Conservation (phyloP, 208 protist genomes). For the Acanthamoeba healyi region DNA sequence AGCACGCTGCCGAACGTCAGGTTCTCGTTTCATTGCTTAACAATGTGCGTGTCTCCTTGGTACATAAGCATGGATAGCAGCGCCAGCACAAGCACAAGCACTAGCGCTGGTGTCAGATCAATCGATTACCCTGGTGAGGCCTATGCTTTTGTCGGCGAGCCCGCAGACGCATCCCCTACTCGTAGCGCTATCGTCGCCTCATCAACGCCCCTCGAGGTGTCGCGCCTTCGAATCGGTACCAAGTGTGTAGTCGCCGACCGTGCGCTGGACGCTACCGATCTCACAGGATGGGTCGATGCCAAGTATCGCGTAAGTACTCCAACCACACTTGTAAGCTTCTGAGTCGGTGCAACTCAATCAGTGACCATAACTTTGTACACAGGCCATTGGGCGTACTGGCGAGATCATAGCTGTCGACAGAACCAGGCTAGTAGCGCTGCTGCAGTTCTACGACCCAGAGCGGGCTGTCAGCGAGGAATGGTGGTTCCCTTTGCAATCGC, state of each 20-base stretch:
- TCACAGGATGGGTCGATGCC: conserved; percentile 33
- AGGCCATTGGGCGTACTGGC: conserved; percentile 37
- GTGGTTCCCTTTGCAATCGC: conserved; percentile 61
- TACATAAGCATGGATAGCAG: conserved; percentile 9
- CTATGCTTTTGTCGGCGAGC: conserved; percentile 11
- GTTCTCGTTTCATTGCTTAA: background rate
- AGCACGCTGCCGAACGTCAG: background rate
- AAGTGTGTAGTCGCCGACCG: conserved; percentile 55
- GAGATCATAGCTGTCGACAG: conserved; percentile 29
- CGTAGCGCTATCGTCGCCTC: background rate
- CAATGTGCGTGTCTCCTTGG: background rate
- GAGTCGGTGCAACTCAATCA: too few relatives aligned
- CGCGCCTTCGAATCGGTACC: conserved; percentile 40
- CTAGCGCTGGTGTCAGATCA: background rate
- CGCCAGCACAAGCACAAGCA: background rate
- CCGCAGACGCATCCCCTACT: background rate
- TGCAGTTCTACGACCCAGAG: conserved; percentile 60
- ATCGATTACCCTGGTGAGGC: conserved; percentile 47
- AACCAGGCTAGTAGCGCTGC: conserved; percentile 37
- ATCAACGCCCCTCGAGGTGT: conserved; percentile 23
- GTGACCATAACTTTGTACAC: background rate
- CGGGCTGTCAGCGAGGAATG: conserved; percentile 54
- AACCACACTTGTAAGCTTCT: background rate
- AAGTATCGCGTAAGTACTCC: background rate
- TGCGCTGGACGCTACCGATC: conserved; percentile 27